Evolutionary conservation across 2,329 filamentous ascomycete genomes (phyloP), one percentile per base, ranked within the genome.

Genomic region (Colletotrichum camelliae): DNA sequence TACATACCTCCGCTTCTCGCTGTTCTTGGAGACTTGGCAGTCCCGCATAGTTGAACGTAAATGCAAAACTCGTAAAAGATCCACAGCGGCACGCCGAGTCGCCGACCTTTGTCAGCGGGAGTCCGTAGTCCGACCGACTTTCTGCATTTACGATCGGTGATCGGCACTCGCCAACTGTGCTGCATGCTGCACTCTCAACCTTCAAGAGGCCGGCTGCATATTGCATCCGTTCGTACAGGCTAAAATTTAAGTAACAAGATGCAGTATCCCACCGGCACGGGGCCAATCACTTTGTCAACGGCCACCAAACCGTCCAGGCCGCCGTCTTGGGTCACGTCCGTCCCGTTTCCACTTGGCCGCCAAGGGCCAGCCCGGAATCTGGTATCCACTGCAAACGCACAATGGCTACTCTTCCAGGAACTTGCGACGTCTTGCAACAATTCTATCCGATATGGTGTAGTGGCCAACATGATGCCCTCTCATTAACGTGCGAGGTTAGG

Each of bases 391-490:
- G 24, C 1, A 16, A 5, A 0, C 27, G 24, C 31, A 43, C 39
- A 72, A 21, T 27, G 21, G 21, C 27, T n/a, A 6, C 9, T 72
- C 1, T 2, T 4, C 7, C 5, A 31, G 8, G 16, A 18, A 27
- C 5, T 15, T 1, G 0, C 1, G 1, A 0, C 0, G 1, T 1
- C 0, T 0, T 2, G 0, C 31, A 64, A 6, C 33, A 31, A 0
- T 9, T 6, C 21, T 5, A 72, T 72, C 73, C 69, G 69, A 72
- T 75, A 75, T 75, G 73, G 69, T 75, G 73, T 75, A 75, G 73
- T 75, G 69, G 73, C 73, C 73, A 75, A 75, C 69, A 72, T 72
- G 73, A 75, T 72, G 73, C 73, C 73, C 69, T 75, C 73, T 75
- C 73, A 75, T 48, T n/a, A 24, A 61, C 5, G 1, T 48, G 69